These are phyloP conservation scores for Solanum megistacrolobum DNA, from an alignment of 257 asterid genomes.

Conservation along the genomic window DNA sequence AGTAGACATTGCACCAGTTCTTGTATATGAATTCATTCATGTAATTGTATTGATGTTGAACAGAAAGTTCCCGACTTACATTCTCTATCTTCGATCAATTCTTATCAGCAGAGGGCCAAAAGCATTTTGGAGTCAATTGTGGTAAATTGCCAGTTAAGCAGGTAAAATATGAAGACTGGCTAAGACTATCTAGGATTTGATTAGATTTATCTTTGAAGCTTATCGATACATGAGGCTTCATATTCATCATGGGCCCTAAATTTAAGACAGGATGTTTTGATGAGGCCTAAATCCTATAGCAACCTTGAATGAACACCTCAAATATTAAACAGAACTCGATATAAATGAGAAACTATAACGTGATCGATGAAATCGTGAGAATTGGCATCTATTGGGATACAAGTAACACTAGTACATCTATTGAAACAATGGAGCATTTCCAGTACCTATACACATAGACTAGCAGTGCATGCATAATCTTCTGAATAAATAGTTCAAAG, in stretches of 20 bases:
- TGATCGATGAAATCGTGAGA: neutral
- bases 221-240: neutral
- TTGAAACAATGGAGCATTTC: neutral
- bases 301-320: neutral
- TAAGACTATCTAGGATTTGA: neutral
- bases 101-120: neutral
- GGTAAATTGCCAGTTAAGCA: neutral
- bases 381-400: neutral
- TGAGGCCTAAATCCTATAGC: neutral
- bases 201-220: neutral
- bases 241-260: neutral
- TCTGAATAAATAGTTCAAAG: neutral
- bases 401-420: neutral
- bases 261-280: neutral
- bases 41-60: neutral
- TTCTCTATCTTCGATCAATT: neutral
- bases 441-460: neutral
- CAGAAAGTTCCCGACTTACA: neutral
- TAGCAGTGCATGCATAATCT: neutral
- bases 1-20: neutral
- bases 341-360: neutral
- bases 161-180: neutral
- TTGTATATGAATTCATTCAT: neutral
- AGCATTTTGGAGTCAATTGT: neutral
- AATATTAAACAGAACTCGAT: neutral